Conservation (phyloP, 1,284 basidiomycete species). For the Phylloboletellus chloephorus region DNA sequence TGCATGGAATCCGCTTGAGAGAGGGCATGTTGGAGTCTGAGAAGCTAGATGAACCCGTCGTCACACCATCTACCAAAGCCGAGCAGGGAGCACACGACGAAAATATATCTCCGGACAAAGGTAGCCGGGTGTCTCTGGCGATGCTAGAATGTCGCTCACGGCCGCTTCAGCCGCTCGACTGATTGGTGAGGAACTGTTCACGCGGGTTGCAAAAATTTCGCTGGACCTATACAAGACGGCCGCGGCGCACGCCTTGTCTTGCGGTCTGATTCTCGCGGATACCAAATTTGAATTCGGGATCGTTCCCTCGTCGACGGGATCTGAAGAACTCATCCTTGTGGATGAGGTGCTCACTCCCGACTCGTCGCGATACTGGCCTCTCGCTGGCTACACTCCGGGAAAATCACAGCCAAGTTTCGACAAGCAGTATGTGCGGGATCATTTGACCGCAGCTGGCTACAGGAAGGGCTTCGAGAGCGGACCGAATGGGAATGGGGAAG, state of each 20-base stretch:
- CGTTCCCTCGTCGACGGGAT: constrained; percentile 34
- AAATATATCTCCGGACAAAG: constrained; percentile 91
- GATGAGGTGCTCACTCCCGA: constrained; percentile 97
- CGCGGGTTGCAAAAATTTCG: constrained; percentile 55
- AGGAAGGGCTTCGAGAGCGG: constrained; percentile 75
- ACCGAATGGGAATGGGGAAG: constrained; percentile 58
- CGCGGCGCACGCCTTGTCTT: constrained; percentile 68
- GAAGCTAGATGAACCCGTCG: constrained; percentile 78
- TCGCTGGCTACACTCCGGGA: constrained; percentile 69
- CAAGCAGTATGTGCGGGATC: constrained; percentile 95
- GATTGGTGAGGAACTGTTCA: constrained; percentile 66
- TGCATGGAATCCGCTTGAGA: constrained; percentile 81
- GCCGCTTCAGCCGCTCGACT: constrained; percentile 49
- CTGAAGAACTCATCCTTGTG: constrained; percentile 72
- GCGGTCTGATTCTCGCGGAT: constrained; percentile 94
- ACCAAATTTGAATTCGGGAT: constrained; percentile 90
- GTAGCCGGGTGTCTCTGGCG: constrained; percentile 35
- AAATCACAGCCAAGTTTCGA: constrained; percentile 87
- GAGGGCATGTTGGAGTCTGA: constrained; percentile 81
- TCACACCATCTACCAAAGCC: constrained; percentile 97
- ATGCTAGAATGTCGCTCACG: constrained; percentile 6
- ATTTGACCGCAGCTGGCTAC: constrained; percentile 73
- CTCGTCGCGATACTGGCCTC: constrained; percentile 95
- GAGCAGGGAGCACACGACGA: constrained; percentile 94
- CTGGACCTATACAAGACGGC: constrained; percentile 74